These are phyloP conservation scores for Lathyrus sativus DNA, from an alignment of 306 rosid genomes.

Conservation along the genomic window DNA sequence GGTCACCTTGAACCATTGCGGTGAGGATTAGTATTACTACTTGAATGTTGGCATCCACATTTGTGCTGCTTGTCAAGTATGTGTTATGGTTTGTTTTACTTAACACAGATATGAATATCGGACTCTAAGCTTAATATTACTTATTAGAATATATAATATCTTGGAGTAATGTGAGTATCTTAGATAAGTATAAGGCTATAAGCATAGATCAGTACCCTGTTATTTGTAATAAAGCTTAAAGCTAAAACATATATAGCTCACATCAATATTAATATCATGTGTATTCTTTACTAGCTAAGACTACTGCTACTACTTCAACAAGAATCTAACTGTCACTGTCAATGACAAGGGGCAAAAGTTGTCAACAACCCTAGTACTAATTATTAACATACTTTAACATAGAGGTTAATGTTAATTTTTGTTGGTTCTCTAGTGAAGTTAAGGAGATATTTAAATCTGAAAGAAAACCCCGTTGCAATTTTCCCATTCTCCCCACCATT, in stretches of 20 bases:
- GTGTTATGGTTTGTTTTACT: conserved; percentile 7
- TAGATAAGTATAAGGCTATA: background rate
- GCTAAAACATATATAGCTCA: background rate
- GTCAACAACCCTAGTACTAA: background rate
- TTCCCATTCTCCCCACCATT: conserved; percentile 11
- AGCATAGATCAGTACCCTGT: conserved; percentile 2
- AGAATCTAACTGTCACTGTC: conserved; percentile 12
- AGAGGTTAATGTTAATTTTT: conserved; percentile 7
- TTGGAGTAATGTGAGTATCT: conserved; percentile 5
- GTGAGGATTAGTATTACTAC: conserved; percentile 47
- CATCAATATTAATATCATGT: conserved; percentile 10
- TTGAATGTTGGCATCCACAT: conserved; percentile 28
- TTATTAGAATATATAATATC: conserved; percentile 10
- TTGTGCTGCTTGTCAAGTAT: conserved; percentile 7
- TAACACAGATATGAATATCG: background rate
- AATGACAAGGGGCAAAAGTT: background rate
- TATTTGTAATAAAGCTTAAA: conserved; percentile 6
- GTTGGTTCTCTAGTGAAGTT: background rate
- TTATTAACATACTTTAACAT: conserved; percentile 1
- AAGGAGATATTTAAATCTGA: conserved; percentile 21
- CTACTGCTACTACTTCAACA: background rate
- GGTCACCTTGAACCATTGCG: conserved; percentile 83
- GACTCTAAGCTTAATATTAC: conserved; percentile 2
- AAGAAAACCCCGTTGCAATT: background rate
- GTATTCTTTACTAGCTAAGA: conserved; percentile 9